phyloP scores from a whole-genome alignment of 306 rosid genomes.

The Astragalus glycyphyllos region DNA sequence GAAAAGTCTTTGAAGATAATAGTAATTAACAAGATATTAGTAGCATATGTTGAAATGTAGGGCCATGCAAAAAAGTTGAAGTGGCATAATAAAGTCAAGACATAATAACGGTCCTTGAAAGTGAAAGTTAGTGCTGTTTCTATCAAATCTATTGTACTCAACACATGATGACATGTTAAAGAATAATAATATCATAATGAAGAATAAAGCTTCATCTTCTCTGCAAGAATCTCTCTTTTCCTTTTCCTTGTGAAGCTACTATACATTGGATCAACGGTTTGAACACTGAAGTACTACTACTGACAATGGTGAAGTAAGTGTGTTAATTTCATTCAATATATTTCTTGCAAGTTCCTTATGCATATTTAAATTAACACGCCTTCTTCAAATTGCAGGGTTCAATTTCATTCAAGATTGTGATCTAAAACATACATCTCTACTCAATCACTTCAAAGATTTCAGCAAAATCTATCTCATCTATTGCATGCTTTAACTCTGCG shows the following conservation, averaged over 20 bases:
- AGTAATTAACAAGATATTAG: too few relatives aligned
- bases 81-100: conserved; percentile 43
- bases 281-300: conserved; percentile 2
- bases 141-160: conserved; percentile 42
- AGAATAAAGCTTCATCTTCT: conserved; percentile 59
- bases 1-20: too few relatives aligned
- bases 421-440: conserved; percentile 10
- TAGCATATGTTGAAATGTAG: neutral
- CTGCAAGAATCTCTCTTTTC: conserved; percentile 58
- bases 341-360: conserved; percentile 23
- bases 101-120: conserved; percentile 48
- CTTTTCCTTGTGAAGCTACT: conserved; percentile 52
- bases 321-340: conserved; percentile 10
- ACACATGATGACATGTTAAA: conserved; percentile 40
- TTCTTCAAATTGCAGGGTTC: conserved; percentile 47
- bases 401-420: neutral
- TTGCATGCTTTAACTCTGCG: conserved; percentile 33
- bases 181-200: conserved; percentile 26
- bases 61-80: conserved; percentile 43
- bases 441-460: conserved; percentile 8
- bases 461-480: conserved; percentile 25
- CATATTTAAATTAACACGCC: neutral
- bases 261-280: neutral
- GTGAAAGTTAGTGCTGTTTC: conserved; percentile 44
- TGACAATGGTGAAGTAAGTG: conserved; percentile 10